Percentiles rank a stretch among this genome's conserved stretches.
Conservation (phyloP, 2,329 filamentous ascomycete species). For the Claviceps capensis region DNA sequence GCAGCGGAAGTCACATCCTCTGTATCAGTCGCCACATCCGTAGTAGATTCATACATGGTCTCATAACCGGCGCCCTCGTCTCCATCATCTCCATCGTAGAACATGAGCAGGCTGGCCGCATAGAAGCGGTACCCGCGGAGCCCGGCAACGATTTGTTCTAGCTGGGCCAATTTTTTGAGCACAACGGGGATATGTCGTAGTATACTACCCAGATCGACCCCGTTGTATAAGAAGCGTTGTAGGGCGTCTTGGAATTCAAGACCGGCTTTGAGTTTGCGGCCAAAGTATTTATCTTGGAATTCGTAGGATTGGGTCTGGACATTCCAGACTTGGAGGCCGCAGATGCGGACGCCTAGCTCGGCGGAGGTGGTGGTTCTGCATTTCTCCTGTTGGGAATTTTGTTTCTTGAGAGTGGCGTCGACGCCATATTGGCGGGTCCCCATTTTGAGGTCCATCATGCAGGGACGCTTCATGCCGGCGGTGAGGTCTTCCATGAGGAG, state of each 20-base stretch:
- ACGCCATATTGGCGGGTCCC: conserved; percentile 93
- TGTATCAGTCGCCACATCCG: conserved; percentile 43
- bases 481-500: conserved; percentile 88
- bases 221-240: conserved; percentile 83
- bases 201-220: conserved; percentile 66
- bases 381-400: conserved; percentile 82
- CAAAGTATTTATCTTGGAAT: conserved; percentile 98
- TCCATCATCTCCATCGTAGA: conserved; percentile 76
- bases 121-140: conserved; percentile 87
- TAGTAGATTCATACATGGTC: conserved; percentile 41
- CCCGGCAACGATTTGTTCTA: conserved; percentile 71
- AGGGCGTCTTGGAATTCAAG: conserved; percentile 79
- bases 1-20: conserved; percentile 29
- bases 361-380: conserved; percentile 85
- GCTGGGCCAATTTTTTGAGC: conserved; percentile 64
- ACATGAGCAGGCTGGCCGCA: conserved; percentile 84
- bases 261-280: conserved; percentile 75
- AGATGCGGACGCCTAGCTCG: conserved; percentile 83
- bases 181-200: conserved; percentile 78
- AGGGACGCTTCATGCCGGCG: conserved; percentile 89
- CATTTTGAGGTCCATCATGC: conserved; percentile 98
- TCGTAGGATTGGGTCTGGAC: conserved; percentile 67
- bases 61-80: conserved; percentile 31
- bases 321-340: conserved; percentile 95
- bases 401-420: conserved; percentile 83